phyloP scores from a whole-genome alignment of 345 rosid genomes.

The Eucalyptus leucophloia region DNA sequence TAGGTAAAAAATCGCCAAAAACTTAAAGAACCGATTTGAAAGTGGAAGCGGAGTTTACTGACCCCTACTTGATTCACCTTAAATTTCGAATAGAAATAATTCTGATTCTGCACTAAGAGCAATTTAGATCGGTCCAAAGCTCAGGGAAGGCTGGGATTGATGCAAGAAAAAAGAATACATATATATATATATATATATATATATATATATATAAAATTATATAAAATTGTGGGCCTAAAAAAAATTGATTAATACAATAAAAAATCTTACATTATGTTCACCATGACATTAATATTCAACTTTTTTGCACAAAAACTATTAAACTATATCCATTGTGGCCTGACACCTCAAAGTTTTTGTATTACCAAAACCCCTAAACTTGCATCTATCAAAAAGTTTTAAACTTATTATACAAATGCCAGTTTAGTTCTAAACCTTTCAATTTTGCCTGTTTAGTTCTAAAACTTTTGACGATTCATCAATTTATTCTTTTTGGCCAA shows the following conservation, averaged over 20 bases:
- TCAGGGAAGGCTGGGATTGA: not conserved
- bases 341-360: not conserved
- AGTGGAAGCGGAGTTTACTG: not conserved
- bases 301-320: not conserved
- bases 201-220: not conserved
- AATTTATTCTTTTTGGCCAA: not conserved
- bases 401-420: fast-evolving
- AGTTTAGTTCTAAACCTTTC: not conserved
- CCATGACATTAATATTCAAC: not conserved
- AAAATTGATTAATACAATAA: not conserved
- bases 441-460: fast-evolving
- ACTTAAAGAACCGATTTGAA: not conserved
- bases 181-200: not conserved
- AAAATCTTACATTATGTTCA: not conserved
- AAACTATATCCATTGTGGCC: not conserved
- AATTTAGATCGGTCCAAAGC: not conserved
- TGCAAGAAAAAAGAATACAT: not conserved
- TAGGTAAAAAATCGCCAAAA: not conserved
- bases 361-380: not conserved
- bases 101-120: not conserved
- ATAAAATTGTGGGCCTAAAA: not conserved
- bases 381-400: not conserved
- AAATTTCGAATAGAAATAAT: not conserved
- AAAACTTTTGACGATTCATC: not conserved
- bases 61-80: not conserved